phyloP scores from a whole-genome alignment of 192 early-diverging fungal species.

The Backusella liffmaniae region DNA sequence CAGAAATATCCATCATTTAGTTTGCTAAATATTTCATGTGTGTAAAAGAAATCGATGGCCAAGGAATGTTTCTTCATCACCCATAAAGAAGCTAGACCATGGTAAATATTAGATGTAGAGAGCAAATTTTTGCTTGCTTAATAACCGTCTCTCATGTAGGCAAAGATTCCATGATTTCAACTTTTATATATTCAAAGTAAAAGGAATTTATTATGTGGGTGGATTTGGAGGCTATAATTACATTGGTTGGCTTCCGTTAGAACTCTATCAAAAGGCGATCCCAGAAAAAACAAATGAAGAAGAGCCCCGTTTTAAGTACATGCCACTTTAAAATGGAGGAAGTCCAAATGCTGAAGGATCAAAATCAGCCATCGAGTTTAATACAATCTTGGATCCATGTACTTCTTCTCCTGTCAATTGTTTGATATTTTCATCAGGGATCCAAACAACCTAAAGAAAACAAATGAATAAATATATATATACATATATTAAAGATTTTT shows the following conservation, averaged over 20 bases:
- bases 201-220: slow-evolving; percentile 50
- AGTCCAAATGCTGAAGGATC: slow-evolving; percentile 41
- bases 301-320: background rate
- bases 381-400: slow-evolving; percentile 52
- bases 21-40: background rate
- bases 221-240: slow-evolving; percentile 54
- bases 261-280: slow-evolving; percentile 35
- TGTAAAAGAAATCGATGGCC: slow-evolving; percentile 21
- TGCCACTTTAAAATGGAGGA: slow-evolving; percentile 1
- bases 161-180: slow-evolving; percentile 44
- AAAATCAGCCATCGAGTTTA: slow-evolving; percentile 67
- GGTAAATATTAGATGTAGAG: slow-evolving; percentile 15
- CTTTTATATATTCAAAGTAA: slow-evolving; percentile 45
- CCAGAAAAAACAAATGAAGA: background rate
- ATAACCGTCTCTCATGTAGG: background rate
- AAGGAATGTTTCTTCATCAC: slow-evolving; percentile 38
- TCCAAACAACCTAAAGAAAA: slow-evolving; percentile 68
- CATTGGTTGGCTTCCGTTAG: slow-evolving; percentile 51
- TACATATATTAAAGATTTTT: background rate
- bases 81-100: slow-evolving; percentile 43
- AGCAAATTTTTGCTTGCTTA: background rate
- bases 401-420: slow-evolving; percentile 40
- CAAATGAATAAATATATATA: background rate
- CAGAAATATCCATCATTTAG: background rate
- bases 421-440: slow-evolving; percentile 73